Evolutionary conservation across 2,329 filamentous ascomycete species (phyloP), one percentile per base, ranked within the genome.

Genomic region (Xylariaceae sp.): DNA sequence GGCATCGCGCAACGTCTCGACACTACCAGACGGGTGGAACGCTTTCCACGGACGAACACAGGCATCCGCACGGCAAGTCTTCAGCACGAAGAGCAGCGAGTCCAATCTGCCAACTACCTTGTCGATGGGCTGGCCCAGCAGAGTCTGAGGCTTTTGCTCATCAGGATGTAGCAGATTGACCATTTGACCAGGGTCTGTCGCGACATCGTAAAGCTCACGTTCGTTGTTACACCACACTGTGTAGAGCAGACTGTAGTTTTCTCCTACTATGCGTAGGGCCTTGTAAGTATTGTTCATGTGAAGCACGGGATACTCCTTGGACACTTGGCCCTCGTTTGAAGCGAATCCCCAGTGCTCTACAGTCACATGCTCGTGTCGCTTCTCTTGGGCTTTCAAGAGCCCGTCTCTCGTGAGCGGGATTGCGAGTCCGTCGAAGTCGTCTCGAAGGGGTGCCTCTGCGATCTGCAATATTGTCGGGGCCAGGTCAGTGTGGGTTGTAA

Each of bases 401-500:
- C 54, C 14, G 3, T 50, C 22, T 51, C 56, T 45, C 42, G 57
- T 67, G 42, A 57, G 55, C 18, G 71, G 70, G 18, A 82, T 81
- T 0, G 80, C 72, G 1, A 73, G 69, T 0, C 82, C 83, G 48
- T 86, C 83, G 60, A 85, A 82, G 42, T 83, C 78, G 0, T 69
- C 59, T 0, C 75, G 71, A 2, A 73, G 59, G 1, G 71, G 65
- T 1, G 70, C 69, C 0, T 75, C 73, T 0, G 71, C 74, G 4
- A 75, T 60, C 1, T 73, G 66, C 34, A 86, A 71, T 10, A 87
- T 65, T 0, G 84, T 87, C 0, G 84, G 83, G 0, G 80, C 82
- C 2, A 88, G 67, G 58, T 87, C 84, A 3, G 83, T 79, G 59
- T 88, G 85, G 0, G 82, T 80, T 0, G 81, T 85, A 2, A 81